Evolutionary conservation across 1,284 basidiomycete genomes (phyloP).

Genomic region (Ustilago nuda): DNA sequence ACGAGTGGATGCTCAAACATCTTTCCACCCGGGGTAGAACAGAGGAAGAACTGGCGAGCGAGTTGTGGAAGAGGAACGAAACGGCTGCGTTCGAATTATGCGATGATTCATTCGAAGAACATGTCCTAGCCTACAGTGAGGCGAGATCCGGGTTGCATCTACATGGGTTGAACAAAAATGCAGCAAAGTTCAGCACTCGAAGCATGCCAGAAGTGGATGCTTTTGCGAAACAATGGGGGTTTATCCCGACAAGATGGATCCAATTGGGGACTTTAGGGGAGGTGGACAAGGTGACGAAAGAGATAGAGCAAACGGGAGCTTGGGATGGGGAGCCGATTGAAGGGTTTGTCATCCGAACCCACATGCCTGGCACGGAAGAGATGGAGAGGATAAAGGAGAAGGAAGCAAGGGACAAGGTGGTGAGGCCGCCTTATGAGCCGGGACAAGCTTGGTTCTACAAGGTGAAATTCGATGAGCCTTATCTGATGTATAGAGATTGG

Average conservation of each 20-base stretch:
- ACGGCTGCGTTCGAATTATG: conserved; percentile 88
- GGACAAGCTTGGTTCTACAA: conserved; percentile 98
- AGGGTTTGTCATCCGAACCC: conserved; percentile 86
- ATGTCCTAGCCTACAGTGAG: conserved; percentile 85
- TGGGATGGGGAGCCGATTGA: conserved; percentile 91
- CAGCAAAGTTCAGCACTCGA: conserved; percentile 78
- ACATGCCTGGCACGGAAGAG: conserved; percentile 55
- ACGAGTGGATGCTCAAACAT: conserved; percentile 84
- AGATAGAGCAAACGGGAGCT: conserved; percentile 76
- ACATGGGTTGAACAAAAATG: conserved; percentile 82
- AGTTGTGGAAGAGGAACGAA: conserved; percentile 84
- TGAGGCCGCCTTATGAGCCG: conserved; percentile 68
- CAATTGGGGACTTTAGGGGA: conserved; percentile 76
- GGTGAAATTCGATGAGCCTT: conserved; percentile 98
- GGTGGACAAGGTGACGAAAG: conserved; percentile 80
- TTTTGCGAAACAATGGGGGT: conserved; percentile 91
- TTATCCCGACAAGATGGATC: conserved; percentile 82
- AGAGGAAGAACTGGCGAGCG: conserved; percentile 79
- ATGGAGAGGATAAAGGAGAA: conserved; percentile 65
- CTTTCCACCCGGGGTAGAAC: conserved; percentile 77
- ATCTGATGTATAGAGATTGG: conserved; percentile 98
- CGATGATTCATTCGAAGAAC: conserved; percentile 97
- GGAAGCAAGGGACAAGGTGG: not conserved
- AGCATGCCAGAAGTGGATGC: conserved; percentile 74
- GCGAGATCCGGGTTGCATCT: conserved; percentile 91